Conservation (phyloP, 331 rosid genomes). For the Cydonia oblonga region DNA sequence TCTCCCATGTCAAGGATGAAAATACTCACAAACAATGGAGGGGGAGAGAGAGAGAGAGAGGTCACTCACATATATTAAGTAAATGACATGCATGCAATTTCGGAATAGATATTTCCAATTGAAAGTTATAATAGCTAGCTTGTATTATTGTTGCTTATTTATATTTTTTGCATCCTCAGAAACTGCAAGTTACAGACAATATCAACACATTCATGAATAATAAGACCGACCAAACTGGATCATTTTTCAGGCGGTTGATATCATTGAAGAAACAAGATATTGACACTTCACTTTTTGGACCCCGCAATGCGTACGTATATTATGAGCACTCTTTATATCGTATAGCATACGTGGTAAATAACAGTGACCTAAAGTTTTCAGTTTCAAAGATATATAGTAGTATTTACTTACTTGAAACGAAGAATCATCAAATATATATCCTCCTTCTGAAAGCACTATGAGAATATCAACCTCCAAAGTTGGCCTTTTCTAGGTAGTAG, state of each 20-base stretch:
- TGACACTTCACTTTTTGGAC: background rate
- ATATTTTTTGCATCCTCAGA: background rate
- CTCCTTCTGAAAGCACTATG: background rate
- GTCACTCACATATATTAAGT: background rate
- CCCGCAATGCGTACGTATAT: background rate
- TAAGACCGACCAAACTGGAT: background rate
- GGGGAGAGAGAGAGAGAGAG: background rate
- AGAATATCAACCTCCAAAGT: background rate
- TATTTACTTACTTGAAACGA: background rate
- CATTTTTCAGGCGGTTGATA: background rate
- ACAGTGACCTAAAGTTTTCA: background rate
- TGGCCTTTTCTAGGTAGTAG: too few species aligned
- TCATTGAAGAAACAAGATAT: background rate
- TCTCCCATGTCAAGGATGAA: conserved; percentile 24
- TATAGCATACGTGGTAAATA: background rate
- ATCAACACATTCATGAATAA: background rate
- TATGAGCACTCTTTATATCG: too few species aligned
- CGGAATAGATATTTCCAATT: background rate
- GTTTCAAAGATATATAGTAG: background rate
- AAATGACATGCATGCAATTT: background rate
- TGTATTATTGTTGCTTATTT: background rate
- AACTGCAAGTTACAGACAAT: background rate
- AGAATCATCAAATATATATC: background rate
- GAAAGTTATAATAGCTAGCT: background rate
- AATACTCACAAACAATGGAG: background rate